Evolutionary conservation across 164 flowering plant species (phyloP), one percentile per base, ranked within the genome.

Genomic region (Buxus sempervirens): DNA sequence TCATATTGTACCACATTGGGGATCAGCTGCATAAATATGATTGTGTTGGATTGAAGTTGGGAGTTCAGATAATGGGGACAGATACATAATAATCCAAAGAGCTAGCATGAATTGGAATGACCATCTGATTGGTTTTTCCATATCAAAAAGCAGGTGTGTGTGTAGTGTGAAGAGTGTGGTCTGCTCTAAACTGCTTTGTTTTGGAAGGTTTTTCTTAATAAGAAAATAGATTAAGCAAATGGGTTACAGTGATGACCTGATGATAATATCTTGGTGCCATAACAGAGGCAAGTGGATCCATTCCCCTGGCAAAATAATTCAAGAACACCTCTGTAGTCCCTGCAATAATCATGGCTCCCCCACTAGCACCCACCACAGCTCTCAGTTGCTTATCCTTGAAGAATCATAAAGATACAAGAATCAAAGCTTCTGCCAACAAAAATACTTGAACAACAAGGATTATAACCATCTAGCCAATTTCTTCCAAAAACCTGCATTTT

Each of bases 361-460:
- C 95, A 63, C 90, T 87, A 32, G 82, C 90, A 66, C 95, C 91
- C 12, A 86, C 27, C 42, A 82, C 89, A 25, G 78, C 91, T 70
- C 68, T 80, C 72, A 89, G 55, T 57, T 78, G 78, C 28, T 70
- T 77, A 64, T 76, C 82, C 91, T n/a, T 87, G 76, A 8, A 67
- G 18, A 42, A 10, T 54, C 60, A 63, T 19, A 24, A 28, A 21
- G 60, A 45, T 10, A 45, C 51, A 10, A 45, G 51, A 5, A 15
- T 45, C 18, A 45, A 45, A 45, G 18, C 18, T 45, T 10, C 51
- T 10, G 51, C 12, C 51, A 45, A 45, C 14, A 45, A 1, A 45
- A 5, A 45, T 45, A 4, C 51, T 5, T 45, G 18, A 15, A 45
- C 14, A 6, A 45, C 10, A 32, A 45, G 5, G 51, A 10, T 45